Conservation (phyloP, 2,329 filamentous ascomycete genomes). For the Cladobotryum mycophilum region DNA sequence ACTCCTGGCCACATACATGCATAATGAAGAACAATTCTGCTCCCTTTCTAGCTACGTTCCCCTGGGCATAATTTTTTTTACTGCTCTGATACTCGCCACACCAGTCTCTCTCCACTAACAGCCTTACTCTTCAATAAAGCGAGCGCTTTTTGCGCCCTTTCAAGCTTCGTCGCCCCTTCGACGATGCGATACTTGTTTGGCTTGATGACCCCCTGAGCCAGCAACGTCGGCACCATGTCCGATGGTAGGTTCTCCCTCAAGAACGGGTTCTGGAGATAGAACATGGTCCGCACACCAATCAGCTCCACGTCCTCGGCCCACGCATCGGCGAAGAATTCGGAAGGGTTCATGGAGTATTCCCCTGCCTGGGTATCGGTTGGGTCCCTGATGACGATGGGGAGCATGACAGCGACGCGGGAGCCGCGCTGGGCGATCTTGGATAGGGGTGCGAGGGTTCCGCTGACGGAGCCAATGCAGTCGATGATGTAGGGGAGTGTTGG, state of each 20-base stretch:
- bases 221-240: conserved; percentile 46
- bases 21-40: not conserved
- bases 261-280: conserved; percentile 43
- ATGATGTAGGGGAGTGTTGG: no score
- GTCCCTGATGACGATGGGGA: conserved; percentile 54
- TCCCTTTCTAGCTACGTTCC: not conserved
- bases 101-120: conserved; percentile 35
- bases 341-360: conserved; percentile 48
- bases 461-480: conserved; percentile 30
- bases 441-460: conserved; percentile 42
- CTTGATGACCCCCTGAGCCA: conserved; percentile 32
- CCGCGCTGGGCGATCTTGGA: conserved; percentile 43
- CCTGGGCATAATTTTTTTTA: conserved; percentile 1
- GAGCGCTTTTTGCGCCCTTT: conserved; percentile 34
- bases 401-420: conserved; percentile 49
- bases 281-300: conserved; percentile 42
- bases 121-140: conserved; percentile 28
- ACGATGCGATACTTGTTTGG: conserved; percentile 38
- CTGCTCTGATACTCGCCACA: conserved; percentile 26
- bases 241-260: conserved; percentile 49
- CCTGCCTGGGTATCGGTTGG: conserved; percentile 41
- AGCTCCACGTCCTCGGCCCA: conserved; percentile 49
- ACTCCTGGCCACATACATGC: no score
- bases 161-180: conserved; percentile 32
- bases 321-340: conserved; percentile 27